Base-by-base conservation (phyloP, 2,329 filamentous ascomycete species). In the Coccinonectria pachysandricola region DNA sequence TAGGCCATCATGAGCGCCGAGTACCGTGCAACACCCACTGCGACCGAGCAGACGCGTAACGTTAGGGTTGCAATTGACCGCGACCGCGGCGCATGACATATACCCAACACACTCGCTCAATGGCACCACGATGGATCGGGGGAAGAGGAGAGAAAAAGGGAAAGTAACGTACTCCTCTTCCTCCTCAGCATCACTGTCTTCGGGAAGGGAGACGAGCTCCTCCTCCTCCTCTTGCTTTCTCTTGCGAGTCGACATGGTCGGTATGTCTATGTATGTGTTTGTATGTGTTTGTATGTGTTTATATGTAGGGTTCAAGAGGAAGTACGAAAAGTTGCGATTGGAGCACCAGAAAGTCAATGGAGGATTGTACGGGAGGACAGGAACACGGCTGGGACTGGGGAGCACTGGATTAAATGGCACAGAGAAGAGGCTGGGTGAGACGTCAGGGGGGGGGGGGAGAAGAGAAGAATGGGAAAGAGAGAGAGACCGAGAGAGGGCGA, bases 161-260 rank as follows among this genome's bases (percentile, higher is more conserved):
- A 20, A 23, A n/a, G 15, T 15, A 22, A 48, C 65, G 60, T 60
- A 69, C 65, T 68, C 65, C 47, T 68, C 63, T 47, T 68, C 65
- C 43, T 68, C 64, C 44, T 65, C 62, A 21, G 58, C 62, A 33
- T 65, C 62, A 24, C 60, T 59, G 24, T 59, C 64, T 34, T 66
- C 65, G 28, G 65, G 65, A 28, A 70, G 62, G 35, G 65, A 66
- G 35, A 70, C 60, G 17, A 70, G 63, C 53, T 68, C 64, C 32
- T 68, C 64, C 47, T 65, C 61, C 39, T 66, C 63, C 26, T 79
- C 62, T 42, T 64, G 60, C 58, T 65, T 66, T 57, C 64, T 64
- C 63, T 69, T 69, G 45, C 65, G 64, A n/a, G n/a, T n/a, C 43
- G 62, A 59, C 61, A 67, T 67, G 35, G 31, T 53, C 31, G 30